Conservation (phyloP, 2,329 filamentous ascomycete genomes). For the Domatiomyces globalis region DNA sequence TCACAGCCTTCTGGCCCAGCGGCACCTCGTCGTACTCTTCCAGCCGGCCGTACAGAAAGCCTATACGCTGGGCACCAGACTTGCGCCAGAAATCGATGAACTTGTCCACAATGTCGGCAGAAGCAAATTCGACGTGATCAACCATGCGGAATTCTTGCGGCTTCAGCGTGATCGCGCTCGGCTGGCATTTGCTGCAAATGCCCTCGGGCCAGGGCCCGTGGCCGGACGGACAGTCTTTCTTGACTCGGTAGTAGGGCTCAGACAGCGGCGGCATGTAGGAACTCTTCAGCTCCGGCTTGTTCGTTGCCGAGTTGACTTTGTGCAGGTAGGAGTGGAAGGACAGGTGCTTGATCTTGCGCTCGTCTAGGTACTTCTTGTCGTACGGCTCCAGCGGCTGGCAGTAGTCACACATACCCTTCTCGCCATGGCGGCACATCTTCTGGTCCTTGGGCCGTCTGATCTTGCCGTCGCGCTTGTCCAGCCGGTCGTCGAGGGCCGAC, state of each 20-base stretch:
- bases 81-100: constrained; percentile 85
- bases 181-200: constrained; percentile 96
- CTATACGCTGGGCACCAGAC: constrained; percentile 69
- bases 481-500: constrained; percentile 67
- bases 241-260: constrained; percentile 86
- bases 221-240: constrained; percentile 76
- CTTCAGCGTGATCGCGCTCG: constrained; percentile 88
- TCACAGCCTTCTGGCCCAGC: constrained; percentile 83
- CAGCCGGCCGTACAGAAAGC: constrained; percentile 83
- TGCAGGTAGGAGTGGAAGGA: constrained; percentile 91
- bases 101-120: constrained; percentile 69
- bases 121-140: constrained; percentile 92
- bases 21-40: constrained; percentile 85
- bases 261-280: constrained; percentile 92
- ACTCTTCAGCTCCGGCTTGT: constrained; percentile 83
- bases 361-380: constrained; percentile 69
- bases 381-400: constrained; percentile 96
- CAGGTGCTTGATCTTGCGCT: constrained; percentile 97
- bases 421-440: constrained; percentile 89
- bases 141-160: constrained; percentile 93
- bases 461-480: constrained; percentile 84
- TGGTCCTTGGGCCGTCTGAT: constrained; percentile 59
- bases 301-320: constrained; percentile 91
- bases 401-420: constrained; percentile 98
- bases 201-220: constrained; percentile 90